phyloP scores from a whole-genome alignment of 345 rosid genomes.

The Gossypium turneri region DNA sequence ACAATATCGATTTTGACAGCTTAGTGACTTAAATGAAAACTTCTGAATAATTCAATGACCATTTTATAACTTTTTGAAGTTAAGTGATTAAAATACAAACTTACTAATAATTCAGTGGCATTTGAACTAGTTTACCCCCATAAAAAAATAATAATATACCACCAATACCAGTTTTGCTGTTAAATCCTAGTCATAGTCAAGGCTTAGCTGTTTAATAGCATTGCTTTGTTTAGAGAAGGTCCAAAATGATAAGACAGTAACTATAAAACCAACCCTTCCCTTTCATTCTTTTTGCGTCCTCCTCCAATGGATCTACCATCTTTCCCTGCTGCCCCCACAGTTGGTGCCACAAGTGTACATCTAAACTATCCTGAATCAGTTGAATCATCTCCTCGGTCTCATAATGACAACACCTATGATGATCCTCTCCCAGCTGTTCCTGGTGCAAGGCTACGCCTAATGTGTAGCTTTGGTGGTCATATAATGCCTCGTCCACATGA shows the following conservation, averaged over 20 bases:
- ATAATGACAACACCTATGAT: constrained; percentile 13
- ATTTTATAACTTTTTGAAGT: too few relatives aligned
- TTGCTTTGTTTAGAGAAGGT: neutral
- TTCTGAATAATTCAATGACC: too few relatives aligned
- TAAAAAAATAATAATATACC: neutral
- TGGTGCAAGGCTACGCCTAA: constrained; percentile 65
- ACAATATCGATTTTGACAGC: too few relatives aligned
- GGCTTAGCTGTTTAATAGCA: neutral
- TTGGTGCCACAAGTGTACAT: constrained; percentile 26
- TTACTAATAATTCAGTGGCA: too few relatives aligned
- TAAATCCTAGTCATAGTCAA: neutral
- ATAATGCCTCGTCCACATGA: constrained; percentile 92
- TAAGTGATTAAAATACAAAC: too few relatives aligned
- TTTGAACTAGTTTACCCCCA: neutral
- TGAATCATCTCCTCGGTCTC: constrained; percentile 56
- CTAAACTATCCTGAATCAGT: constrained; percentile 32
- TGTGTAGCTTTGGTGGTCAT: constrained; percentile 88
- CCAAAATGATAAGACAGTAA: neutral
- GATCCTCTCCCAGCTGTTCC: constrained; percentile 56
- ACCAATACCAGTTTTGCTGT: neutral
- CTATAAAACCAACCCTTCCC: constrained; percentile 5
- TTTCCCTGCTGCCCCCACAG: constrained; percentile 17
- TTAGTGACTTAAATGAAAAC: too few relatives aligned
- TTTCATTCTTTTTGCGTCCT: neutral
- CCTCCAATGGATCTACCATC: constrained; percentile 39